A percentile compares a stretch with the other conserved stretches of the same genome.
phyloP scores from a whole-genome alignment of 2,329 filamentous ascomycete species.

The Penicillium psychrosexuale region DNA sequence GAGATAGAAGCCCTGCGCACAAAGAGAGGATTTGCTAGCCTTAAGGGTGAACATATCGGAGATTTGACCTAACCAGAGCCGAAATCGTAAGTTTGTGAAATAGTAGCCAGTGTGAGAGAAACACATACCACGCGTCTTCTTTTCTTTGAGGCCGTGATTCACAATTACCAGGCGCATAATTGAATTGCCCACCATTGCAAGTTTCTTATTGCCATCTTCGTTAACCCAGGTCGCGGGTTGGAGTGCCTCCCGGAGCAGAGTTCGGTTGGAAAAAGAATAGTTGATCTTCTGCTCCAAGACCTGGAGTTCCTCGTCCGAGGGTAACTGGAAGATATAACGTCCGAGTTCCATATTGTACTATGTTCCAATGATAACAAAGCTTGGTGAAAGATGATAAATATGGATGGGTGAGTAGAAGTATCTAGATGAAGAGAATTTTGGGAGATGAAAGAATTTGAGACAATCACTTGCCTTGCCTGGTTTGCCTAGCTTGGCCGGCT shows the following conservation, averaged over 20 bases:
- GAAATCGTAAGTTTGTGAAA: neutral
- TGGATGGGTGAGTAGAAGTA: no score
- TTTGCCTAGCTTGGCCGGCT: no score
- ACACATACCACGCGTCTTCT: neutral
- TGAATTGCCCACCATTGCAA: neutral
- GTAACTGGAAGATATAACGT: no score
- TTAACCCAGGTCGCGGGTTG: neutral
- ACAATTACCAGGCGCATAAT: neutral
- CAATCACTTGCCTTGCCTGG: no score
- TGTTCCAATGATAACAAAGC: no score
- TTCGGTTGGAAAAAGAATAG: neutral
- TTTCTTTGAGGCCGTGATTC: neutral
- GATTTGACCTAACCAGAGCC: neutral
- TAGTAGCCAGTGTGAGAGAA: no score
- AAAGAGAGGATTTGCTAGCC: neutral
- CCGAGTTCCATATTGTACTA: no score
- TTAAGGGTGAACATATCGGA: neutral
- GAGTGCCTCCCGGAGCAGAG: neutral
- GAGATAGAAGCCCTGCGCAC: neutral
- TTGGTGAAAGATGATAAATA: no score
- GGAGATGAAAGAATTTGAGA: no score
- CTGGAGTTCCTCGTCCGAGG: neutral
- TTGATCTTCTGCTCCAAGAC: neutral
- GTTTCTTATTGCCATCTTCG: neutral
- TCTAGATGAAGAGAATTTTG: no score